Base-by-base conservation (phyloP, 1,284 basidiomycete species). In the Termitomyces sp. region DNA sequence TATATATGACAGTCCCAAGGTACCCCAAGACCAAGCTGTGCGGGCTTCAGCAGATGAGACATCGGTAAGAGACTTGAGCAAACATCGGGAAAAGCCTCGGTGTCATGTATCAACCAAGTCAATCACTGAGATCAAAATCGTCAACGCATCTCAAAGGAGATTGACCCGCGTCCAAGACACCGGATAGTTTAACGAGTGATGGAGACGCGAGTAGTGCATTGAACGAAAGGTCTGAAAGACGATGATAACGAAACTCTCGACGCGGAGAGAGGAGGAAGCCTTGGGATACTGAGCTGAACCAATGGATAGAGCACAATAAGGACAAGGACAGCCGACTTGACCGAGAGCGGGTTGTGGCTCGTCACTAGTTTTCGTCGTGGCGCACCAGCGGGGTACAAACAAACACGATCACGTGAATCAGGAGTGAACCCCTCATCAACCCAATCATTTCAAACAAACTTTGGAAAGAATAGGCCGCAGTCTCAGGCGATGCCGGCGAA, bases 401-500 rank as follows among this genome's bases (percentile, higher is more conserved):
- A 59, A 54, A 40, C 54, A 53, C 61, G 62, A 43, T 65, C 63
- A 65, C 63, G 63, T 65, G 63, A 1, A 9, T 26, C 21, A 39
- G 36, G 12, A 53, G 24, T 0, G 24, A 28, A 19, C n/a, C 33
- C 36, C n/a, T 10, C 13, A 51, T 42, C 48, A 56, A 55, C 52
- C 52, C n/a, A 26, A 26, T 13, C 21, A 6, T 54, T 56, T 54
- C 52, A 40, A 40, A 52, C 40, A 52, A 43, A 52, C 52, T 39
- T 7, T 30, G 8, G 7, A 30, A 30, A 30, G 4, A 9, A 54
- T n/a, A 52, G 17, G 42, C 45, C 42, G 57, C 28, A 41, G 47
- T 43, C 47, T 42, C 52, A 59, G 43, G 56, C 64, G 56, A 70
- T 70, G 69, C 58, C 65, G 21, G 60, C 53, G 36, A 54, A 59